Percentiles rank a stretch among this genome's conserved stretches.
phyloP scores from a whole-genome alignment of 1,284 basidiomycete species.

The Rhodotorula sp. region DNA sequence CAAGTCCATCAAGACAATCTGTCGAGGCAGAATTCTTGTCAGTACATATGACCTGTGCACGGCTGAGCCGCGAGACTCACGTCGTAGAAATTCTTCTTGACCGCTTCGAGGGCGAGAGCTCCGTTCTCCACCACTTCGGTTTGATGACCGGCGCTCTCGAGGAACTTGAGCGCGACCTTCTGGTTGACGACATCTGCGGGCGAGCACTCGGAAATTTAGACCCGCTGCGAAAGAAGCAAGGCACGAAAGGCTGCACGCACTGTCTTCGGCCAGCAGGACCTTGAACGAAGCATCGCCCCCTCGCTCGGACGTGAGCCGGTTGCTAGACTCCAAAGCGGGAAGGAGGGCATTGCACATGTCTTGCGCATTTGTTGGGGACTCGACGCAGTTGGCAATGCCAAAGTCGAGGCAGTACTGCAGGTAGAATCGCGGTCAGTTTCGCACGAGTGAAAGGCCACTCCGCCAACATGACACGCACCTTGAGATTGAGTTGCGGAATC shows the following conservation, averaged over 20 bases:
- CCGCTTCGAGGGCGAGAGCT: slow-evolving; percentile 81
- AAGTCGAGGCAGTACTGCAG: slow-evolving; percentile 44
- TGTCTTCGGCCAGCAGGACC: slow-evolving; percentile 97
- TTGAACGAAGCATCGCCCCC: slow-evolving; percentile 74
- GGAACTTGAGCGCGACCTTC: slow-evolving; percentile 91
- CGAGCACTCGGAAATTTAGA: background rate
- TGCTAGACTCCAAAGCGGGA: slow-evolving; percentile 79
- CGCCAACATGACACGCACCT: slow-evolving; percentile 19
- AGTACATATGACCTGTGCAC: too few relatives aligned
- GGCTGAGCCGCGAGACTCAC: slow-evolving; percentile 55
- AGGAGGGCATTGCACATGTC: slow-evolving; percentile 90
- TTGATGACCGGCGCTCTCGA: slow-evolving; percentile 93
- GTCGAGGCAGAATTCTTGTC: background rate
- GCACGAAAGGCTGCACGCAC: slow-evolving; percentile 21
- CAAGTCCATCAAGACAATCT: slow-evolving; percentile 79
- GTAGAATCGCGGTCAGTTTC: background rate
- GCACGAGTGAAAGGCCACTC: too few relatives aligned
- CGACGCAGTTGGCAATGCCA: slow-evolving; percentile 84
- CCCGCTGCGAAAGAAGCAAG: too few relatives aligned
- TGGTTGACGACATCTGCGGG: slow-evolving; percentile 80
- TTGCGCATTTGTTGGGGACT: slow-evolving; percentile 81
- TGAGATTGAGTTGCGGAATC: slow-evolving; percentile 47
- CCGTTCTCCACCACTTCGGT: slow-evolving; percentile 99
- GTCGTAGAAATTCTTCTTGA: slow-evolving; percentile 71
- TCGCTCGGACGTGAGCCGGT: slow-evolving; percentile 43